Evolutionary conservation across 2,329 filamentous ascomycete species (phyloP).

Genomic region (Arthrobotrys entomopaga): DNA sequence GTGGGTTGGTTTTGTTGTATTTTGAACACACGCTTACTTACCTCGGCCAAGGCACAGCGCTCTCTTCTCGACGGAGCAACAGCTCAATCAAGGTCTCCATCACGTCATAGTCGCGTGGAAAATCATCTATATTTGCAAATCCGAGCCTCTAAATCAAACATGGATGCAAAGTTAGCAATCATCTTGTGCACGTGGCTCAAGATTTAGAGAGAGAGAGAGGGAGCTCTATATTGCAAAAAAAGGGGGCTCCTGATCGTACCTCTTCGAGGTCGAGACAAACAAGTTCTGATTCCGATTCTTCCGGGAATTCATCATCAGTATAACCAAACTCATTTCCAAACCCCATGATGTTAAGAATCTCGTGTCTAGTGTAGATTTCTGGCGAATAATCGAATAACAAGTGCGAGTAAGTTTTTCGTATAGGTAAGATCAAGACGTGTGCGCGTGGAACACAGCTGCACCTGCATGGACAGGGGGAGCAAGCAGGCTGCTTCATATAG

Average conservation of each 20-base stretch:
- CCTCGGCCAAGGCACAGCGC: constrained; percentile 39
- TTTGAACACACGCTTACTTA: constrained; percentile 6
- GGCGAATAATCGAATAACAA: not conserved
- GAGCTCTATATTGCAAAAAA: not conserved
- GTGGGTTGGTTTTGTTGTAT: constrained; percentile 23
- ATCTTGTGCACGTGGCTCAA: not conserved
- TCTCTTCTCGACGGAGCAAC: constrained; percentile 32
- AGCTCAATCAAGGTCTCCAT: constrained; percentile 34
- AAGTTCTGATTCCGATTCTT: constrained; percentile 27
- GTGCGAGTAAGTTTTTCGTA: not conserved
- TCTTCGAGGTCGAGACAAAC: constrained; percentile 29
- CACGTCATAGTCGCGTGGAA: constrained; percentile 33
- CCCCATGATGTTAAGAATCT: constrained; percentile 4
- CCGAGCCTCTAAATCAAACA: constrained; percentile 21
- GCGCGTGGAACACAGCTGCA: too few relatives aligned
- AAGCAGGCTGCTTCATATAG: not conserved
- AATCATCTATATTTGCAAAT: constrained; percentile 20
- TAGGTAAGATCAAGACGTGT: not conserved
- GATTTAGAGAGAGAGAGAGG: not conserved
- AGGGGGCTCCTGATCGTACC: constrained; percentile 16
- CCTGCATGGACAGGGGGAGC: constrained; percentile 3
- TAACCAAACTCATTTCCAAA: constrained; percentile 18
- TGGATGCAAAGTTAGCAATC: not conserved
- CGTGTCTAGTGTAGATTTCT: not conserved
- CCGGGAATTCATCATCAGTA: constrained; percentile 22